Conservation (phyloP, 1,139 yeast species). For the Diutina siamensis region DNA sequence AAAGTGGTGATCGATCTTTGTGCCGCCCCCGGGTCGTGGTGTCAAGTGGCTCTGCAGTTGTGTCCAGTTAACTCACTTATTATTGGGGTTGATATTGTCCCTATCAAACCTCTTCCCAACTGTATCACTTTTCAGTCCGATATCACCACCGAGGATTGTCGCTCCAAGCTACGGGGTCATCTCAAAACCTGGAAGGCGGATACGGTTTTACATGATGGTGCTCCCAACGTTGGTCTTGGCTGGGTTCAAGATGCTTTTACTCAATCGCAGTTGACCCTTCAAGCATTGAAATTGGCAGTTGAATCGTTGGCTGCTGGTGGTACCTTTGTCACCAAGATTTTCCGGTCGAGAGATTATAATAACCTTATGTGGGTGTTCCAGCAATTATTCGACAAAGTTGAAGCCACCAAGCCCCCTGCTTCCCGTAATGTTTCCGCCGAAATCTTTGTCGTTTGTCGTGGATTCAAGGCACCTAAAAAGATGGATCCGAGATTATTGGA, state of each 20-base stretch:
- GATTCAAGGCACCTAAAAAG: slow-evolving; percentile 92
- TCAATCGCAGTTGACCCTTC: slow-evolving; percentile 89
- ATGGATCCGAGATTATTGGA: slow-evolving; percentile 87
- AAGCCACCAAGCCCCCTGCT: slow-evolving; percentile 97
- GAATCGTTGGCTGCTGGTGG: slow-evolving; percentile 90
- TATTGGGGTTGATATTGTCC: slow-evolving; percentile 96
- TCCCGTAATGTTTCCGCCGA: slow-evolving; percentile 98
- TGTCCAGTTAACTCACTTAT: slow-evolving; percentile 90
- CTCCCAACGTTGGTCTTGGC: slow-evolving; percentile 97
- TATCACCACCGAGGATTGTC: slow-evolving; percentile 95
- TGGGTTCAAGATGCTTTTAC: slow-evolving; percentile 99
- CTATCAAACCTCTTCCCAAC: slow-evolving; percentile 89
- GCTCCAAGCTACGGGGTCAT: slow-evolving; percentile 85
- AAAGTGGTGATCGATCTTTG: slow-evolving; percentile 89
- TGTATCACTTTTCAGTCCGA: slow-evolving; percentile 92
- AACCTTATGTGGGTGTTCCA: slow-evolving; percentile 96
- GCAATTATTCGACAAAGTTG: slow-evolving; percentile 90
- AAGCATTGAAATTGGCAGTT: slow-evolving; percentile 89
- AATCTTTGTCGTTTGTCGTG: slow-evolving; percentile 92
- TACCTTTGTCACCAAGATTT: slow-evolving; percentile 91
- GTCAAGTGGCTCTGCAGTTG: slow-evolving; percentile 92
- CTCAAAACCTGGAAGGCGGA: slow-evolving; percentile 99
- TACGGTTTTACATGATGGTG: slow-evolving; percentile 97
- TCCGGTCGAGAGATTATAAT: slow-evolving; percentile 95
- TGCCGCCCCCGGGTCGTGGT: slow-evolving; percentile 95